These are phyloP conservation scores for Geotrichum histeridarum DNA, from an alignment of 1,139 yeast species.

Conservation along the genomic window DNA sequence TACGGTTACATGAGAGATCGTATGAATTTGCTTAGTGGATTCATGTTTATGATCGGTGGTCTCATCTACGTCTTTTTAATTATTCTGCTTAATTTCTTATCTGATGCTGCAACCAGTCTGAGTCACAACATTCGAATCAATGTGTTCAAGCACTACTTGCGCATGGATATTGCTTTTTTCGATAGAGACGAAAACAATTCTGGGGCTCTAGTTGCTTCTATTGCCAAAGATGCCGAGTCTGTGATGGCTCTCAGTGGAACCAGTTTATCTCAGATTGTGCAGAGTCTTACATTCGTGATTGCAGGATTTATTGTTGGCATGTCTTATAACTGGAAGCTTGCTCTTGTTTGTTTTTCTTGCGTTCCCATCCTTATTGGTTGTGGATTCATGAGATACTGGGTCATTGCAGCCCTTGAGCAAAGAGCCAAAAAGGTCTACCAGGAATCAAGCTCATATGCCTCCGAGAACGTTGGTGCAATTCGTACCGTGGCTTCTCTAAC, in stretches of 20 bases:
- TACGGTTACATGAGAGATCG: constrained; percentile 37
- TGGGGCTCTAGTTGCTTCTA: constrained; percentile 77
- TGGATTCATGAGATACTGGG: constrained; percentile 76
- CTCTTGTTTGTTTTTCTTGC: constrained; percentile 52
- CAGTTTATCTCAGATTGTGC: constrained; percentile 72
- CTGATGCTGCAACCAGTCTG: constrained; percentile 16
- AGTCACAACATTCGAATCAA: constrained; percentile 24
- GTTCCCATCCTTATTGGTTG: constrained; percentile 68
- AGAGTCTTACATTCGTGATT: constrained; percentile 62
- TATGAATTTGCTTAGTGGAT: constrained; percentile 38
- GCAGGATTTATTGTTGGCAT: constrained; percentile 70
- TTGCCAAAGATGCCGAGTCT: constrained; percentile 79
- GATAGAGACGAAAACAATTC: constrained; percentile 61
- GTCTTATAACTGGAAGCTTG: constrained; percentile 62
- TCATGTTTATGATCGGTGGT: constrained; percentile 41
- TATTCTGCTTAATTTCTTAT: constrained; percentile 30
- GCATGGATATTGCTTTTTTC: constrained; percentile 80
- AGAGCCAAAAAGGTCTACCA: constrained; percentile 39
- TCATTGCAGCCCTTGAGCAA: constrained; percentile 63
- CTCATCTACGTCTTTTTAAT: constrained; percentile 29
- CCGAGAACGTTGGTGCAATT: constrained; percentile 37
- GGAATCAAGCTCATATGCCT: constrained; percentile 38
- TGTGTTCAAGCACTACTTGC: constrained; percentile 40
- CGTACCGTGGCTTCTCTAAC: constrained; percentile 40
- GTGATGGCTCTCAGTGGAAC: constrained; percentile 86